phyloP scores from a whole-genome alignment of 179 eudicot genomes.

The Spinacia oleracea region DNA sequence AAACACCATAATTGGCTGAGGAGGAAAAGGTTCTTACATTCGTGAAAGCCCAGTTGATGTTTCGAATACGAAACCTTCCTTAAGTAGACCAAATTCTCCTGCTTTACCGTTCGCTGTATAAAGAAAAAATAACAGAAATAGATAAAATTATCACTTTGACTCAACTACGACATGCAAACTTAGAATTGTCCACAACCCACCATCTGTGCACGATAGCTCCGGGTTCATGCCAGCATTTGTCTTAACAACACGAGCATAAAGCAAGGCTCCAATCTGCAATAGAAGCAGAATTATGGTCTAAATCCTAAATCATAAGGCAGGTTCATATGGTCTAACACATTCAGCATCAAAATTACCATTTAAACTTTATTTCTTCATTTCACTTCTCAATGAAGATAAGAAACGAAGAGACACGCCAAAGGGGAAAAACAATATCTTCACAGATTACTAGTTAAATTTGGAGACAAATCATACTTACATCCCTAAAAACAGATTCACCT shows the following conservation, averaged over 20 bases:
- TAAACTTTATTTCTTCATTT: not conserved
- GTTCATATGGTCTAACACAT: not conserved
- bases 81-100: constrained; percentile 78
- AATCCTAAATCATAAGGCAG: not conserved
- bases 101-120: constrained; percentile 77
- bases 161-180: not conserved
- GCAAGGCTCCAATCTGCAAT: constrained; percentile 76
- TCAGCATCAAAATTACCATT: not conserved
- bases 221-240: constrained; percentile 93
- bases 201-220: constrained; percentile 92
- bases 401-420: not conserved
- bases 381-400: not conserved
- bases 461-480: too few relatives aligned
- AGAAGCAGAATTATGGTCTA: constrained; percentile 13
- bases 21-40: constrained; percentile 46
- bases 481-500: too few relatives aligned
- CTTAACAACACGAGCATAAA: constrained; percentile 85
- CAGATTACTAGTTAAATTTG: not conserved
- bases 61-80: constrained; percentile 89
- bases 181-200: constrained; percentile 35
- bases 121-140: constrained; percentile 14
- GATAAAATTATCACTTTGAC: not conserved
- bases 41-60: constrained; percentile 87
- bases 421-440: not conserved
- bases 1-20: not conserved